These are phyloP conservation scores for Annulohypoxylon truncatum DNA, from an alignment of 2,329 filamentous ascomycete genomes.

Conservation along the genomic window DNA sequence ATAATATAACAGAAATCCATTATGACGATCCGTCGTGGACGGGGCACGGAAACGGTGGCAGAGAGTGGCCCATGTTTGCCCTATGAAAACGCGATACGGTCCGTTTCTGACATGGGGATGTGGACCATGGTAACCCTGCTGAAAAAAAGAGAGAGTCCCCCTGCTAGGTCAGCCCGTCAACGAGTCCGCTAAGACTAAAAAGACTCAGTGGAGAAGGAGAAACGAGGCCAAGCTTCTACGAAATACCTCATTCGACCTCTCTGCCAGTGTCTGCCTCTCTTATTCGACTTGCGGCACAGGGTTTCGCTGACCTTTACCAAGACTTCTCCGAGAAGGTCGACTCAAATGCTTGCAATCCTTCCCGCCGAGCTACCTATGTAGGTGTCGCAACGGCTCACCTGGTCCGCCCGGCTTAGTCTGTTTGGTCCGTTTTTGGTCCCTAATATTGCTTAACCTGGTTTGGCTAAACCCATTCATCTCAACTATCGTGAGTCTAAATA, in stretches of 20 bases:
- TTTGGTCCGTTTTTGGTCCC: slow-evolving; percentile 22
- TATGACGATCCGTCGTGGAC: slow-evolving; percentile 45
- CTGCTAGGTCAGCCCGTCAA: slow-evolving; percentile 48
- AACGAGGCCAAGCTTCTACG: slow-evolving; percentile 44
- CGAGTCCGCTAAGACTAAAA: slow-evolving; percentile 35
- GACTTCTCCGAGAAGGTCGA: slow-evolving; percentile 7
- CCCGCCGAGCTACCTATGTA: slow-evolving; percentile 37
- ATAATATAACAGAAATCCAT: slow-evolving; percentile 46
- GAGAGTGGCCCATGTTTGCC: slow-evolving; percentile 48
- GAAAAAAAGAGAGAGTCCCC: slow-evolving; percentile 37
- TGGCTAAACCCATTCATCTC: slow-evolving; percentile 33
- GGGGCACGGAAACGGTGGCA: slow-evolving; percentile 47
- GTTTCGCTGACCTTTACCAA: slow-evolving; percentile 32
- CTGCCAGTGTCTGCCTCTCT: slow-evolving; percentile 21
- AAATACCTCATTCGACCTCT: slow-evolving; percentile 47
- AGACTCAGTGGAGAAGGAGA: slow-evolving; percentile 41
- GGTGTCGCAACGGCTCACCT: slow-evolving; percentile 37
- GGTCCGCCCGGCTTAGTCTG: slow-evolving; percentile 1
- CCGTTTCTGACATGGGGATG: slow-evolving; percentile 46
- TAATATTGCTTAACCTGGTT: slow-evolving; percentile 30
- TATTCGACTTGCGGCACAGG: slow-evolving; percentile 41
- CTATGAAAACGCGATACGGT: slow-evolving; percentile 49
- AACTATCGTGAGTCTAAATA: slow-evolving; percentile 39
- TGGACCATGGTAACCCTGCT: slow-evolving; percentile 47
- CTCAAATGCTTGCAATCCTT: slow-evolving; percentile 35